Base-by-base conservation (phyloP, 75 land plant genomes). In the Cupressus sempervirens region DNA sequence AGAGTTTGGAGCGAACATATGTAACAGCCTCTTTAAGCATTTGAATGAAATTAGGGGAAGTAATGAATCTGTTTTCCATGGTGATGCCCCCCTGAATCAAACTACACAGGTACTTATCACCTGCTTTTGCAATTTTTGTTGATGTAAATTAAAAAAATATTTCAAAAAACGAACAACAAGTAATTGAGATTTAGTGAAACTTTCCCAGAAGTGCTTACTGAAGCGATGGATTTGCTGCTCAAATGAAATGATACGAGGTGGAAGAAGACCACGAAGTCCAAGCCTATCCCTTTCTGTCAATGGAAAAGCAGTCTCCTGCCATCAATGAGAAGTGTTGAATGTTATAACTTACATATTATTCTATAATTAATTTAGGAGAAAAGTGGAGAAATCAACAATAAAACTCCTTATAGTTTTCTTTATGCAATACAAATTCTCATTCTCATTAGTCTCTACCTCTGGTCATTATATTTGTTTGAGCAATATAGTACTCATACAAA, bases 191-290 rank as follows among this genome's bases (percentile, higher is more conserved):
- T 16, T 20, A 82, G 38, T 53, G 5, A 9, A 16, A 26, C 43
- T 43, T 14, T 26, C 81, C 32, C 41, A 16, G 34, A n/a, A 56
- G 88, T 45, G 81, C 98, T 94, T 75, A 97, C 99, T 96, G 85
- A 97, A 95, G n/a, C 99, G 94, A 76, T 85, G 94, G 91, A 91
- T 91, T 85, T 97, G 99, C 83, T 97, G 95, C 88, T 97, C 94
- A 87, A 95, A 93, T 62, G 99, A 92, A 85, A 97, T 94, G 30
- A 96, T 91, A 41, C 95, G 94, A 84, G 99, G 99, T 26, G 99
- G 99, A 45, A 97, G 90, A 45, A 97, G 98, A 40, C 99, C 99
- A 56, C 99, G 96, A 9, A 97, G 90, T 41, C 98, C 98, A 73
- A 97, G 93, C 41, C 99, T 88, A 85, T 97, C 99, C 88, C 99